Evolutionary conservation across 2,329 filamentous ascomycete species (phyloP), one percentile per base, ranked within the genome.

Genomic region (Immersiporthe knoxdaviesiana): DNA sequence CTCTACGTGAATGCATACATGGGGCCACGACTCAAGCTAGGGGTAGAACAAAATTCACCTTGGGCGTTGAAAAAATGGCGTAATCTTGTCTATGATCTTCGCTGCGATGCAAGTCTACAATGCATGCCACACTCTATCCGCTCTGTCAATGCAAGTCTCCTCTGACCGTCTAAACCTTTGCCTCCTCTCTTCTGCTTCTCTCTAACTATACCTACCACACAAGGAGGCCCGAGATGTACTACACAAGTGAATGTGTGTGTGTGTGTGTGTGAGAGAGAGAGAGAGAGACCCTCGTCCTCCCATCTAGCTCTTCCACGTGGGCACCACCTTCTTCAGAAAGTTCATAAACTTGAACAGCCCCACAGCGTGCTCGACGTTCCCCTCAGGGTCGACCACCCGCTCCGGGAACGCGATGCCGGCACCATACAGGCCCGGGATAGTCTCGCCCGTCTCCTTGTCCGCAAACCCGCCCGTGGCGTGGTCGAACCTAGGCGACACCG

Each of bases 311-410:
- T 68, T 65, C 87, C 87, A 90, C 24, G 79, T 76, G 21, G 85
- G 85, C 27, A 82, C 79, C 5, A 88, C 86, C 70, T 80, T 82
- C 77, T 86, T 85, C 66, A 88, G 76, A 73, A 85, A 90, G 61
- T 83, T 87, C 87, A 90, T 90, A 72, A 91, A 90, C 77, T 91
- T 90, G 75, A 82, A 88, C 74, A 90, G 84, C 0, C 88, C 88
- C 64, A 90, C 88, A 0, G 87, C 86, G 73, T 84, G 81, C 77
- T 90, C 88, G 10, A 87, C 84, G 75, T 89, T 90, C 0, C 88
- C 87, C 54, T 83, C 78, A 0, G 87, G 88, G 79, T 90, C 88
- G 11, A 83, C 82, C 7, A 90, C 87, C 32, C 82, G 79, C 74
- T 90, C 86, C 0, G 88, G 88, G 73, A 86, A 91, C 0, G 88